Evolutionary conservation across 2,329 filamentous ascomycete genomes (phyloP).

Genomic region (Verticillium albo-atrum): DNA sequence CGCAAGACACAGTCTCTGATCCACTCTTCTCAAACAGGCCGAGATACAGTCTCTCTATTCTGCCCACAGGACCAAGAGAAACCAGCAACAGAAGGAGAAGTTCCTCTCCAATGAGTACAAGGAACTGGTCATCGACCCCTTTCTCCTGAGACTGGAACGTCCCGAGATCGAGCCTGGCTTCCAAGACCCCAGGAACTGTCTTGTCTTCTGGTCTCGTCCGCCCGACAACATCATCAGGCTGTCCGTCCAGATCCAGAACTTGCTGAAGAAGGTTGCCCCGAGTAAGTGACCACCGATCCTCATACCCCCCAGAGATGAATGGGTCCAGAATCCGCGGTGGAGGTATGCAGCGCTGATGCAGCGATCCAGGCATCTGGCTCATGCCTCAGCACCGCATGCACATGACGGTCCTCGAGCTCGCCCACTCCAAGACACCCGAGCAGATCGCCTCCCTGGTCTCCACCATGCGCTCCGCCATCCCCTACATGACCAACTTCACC

Average conservation of each 20-base stretch:
- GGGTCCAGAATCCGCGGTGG: neutral
- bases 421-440: constrained; percentile 68
- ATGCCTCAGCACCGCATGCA: constrained; percentile 79
- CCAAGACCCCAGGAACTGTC: constrained; percentile 71
- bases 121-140: constrained; percentile 71
- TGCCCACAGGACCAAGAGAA: constrained; percentile 69
- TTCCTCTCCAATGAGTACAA: constrained; percentile 65
- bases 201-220: constrained; percentile 86
- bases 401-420: constrained; percentile 78
- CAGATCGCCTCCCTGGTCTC: constrained; percentile 64
- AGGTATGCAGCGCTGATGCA: neutral
- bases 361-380: constrained; percentile 67
- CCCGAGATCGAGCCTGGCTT: constrained; percentile 63
- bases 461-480: constrained; percentile 50
- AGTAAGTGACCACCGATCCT: constrained; percentile 46
- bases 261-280: constrained; percentile 60
- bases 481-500: constrained; percentile 61
- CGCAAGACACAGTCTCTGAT: neutral
- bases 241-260: constrained; percentile 63
- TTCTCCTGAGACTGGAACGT: constrained; percentile 65
- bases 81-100: constrained; percentile 68
- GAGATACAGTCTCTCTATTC: constrained; percentile 70
- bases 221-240: constrained; percentile 66
- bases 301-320: neutral
- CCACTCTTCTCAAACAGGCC: constrained; percentile 35